Percentiles rank a stretch among this genome's conserved stretches.
phyloP scores from a whole-genome alignment of 345 rosid species.

The Gossypium longicalyx region DNA sequence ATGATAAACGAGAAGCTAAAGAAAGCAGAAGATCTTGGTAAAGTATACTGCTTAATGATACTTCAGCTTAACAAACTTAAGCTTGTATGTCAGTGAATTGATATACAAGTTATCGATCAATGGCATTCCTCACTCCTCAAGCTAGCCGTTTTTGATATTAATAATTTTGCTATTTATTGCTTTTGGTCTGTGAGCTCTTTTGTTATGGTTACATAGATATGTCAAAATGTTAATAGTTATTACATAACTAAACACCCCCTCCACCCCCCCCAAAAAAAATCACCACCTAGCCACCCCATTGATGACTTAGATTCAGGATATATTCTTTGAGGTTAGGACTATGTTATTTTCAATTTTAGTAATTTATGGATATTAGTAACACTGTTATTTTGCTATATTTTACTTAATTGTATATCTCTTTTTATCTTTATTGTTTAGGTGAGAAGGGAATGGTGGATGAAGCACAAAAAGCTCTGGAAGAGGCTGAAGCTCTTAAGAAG shows the following conservation, averaged over 20 bases:
- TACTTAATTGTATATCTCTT: neutral
- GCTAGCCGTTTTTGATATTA: neutral
- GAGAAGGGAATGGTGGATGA: constrained; percentile 99
- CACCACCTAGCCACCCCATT: neutral
- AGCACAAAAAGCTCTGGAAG: constrained; percentile 97
- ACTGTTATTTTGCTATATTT: neutral
- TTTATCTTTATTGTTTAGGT: neutral
- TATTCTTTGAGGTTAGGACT: neutral
- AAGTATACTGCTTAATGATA: neutral
- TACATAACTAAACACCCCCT: neutral
- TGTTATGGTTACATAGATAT: neutral
- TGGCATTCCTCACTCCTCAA: neutral
- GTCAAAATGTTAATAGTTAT: neutral
- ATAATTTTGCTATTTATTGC: neutral
- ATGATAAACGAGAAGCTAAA: constrained; percentile 97
- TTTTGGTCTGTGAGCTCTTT: neutral
- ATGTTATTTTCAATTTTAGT: neutral
- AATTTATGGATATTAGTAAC: neutral
- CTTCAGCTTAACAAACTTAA: neutral
- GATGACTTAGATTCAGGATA: neutral
- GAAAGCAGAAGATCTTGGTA: constrained; percentile 99
- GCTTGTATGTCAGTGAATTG: neutral
- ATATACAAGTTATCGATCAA: neutral
- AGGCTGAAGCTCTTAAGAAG: constrained; percentile 99
- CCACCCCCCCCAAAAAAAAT: neutral